Conservation (phyloP, 2,329 filamentous ascomycete species). For the Acarospora socialis region DNA sequence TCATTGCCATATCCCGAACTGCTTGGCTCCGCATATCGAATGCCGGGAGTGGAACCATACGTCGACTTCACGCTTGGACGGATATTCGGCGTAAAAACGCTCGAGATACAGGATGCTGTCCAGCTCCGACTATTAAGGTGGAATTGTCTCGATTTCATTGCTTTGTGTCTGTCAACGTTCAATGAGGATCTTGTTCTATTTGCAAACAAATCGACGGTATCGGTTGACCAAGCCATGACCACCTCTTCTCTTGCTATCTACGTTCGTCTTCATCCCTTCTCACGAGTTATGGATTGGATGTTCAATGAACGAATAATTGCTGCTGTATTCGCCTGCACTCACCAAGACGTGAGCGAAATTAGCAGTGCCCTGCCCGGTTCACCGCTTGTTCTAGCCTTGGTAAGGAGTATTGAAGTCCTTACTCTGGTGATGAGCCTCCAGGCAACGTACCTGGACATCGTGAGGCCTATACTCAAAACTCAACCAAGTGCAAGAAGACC, state of each 20-base stretch:
- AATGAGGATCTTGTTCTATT: slow-evolving; percentile 87
- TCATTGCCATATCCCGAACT: slow-evolving; percentile 74
- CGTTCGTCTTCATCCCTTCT: slow-evolving; percentile 78
- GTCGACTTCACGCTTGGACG: slow-evolving; percentile 79
- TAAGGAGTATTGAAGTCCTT: slow-evolving; percentile 72
- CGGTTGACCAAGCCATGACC: slow-evolving; percentile 60
- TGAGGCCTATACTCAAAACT: slow-evolving; percentile 61
- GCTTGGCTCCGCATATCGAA: slow-evolving; percentile 61
- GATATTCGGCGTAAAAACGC: slow-evolving; percentile 54
- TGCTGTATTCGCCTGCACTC: slow-evolving; percentile 62
- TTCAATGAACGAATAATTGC: slow-evolving; percentile 83
- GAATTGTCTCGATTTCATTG: slow-evolving; percentile 71
- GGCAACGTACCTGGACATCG: slow-evolving; percentile 78
- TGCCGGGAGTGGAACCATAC: slow-evolving; percentile 80
- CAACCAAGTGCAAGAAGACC: slow-evolving; percentile 45
- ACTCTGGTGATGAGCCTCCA: slow-evolving; percentile 73
- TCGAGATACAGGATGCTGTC: slow-evolving; percentile 49
- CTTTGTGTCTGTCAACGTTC: slow-evolving; percentile 67
- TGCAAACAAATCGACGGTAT: slow-evolving; percentile 61
- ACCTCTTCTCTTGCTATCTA: slow-evolving; percentile 66
- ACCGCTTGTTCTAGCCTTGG: slow-evolving; percentile 63
- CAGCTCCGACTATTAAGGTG: slow-evolving; percentile 63
- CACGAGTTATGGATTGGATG: slow-evolving; percentile 93
- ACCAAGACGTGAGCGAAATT: slow-evolving; percentile 60
- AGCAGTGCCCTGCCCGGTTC: slow-evolving; percentile 62